Evolutionary conservation across 495 filamentous ascomycete genomes (phyloP), one percentile per base, ranked within the genome.

Genomic region (Umbilicaria muhlenbergii): DNA sequence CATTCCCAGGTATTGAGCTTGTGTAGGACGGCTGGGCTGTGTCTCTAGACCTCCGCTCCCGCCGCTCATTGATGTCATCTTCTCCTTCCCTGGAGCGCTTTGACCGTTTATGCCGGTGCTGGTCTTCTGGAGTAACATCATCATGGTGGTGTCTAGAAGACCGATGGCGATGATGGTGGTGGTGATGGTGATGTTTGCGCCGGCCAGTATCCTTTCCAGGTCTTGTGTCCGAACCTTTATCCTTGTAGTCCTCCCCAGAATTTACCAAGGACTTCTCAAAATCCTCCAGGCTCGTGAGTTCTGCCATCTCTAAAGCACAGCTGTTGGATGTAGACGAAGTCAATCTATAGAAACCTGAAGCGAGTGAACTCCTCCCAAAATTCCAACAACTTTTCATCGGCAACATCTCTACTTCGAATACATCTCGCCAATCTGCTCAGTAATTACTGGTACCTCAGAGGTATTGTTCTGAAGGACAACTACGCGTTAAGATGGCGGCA

Each of bases 91-190:
- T 54, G 12, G 65, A 63, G 39, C 64, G 68, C 32, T 68, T 65
- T 39, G 69, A 68, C 15, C 70, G 67, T 55, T 77, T 79, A 52
- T 73, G 69, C 41, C 69, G 59, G 48, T 71, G 72, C 17, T 62
- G 55, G 39, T 67, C 59, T 8, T 68, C 60, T 15, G 67, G 65
- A 15, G 59, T 57, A 34, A 63, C 52, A 10, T 56, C 55, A 12
- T 63, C 58, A 17, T 62, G 54, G 15, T 60, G 52, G 46, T 60
- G 53, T 32, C 60, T 48, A 6, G 67, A 65, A 1, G 69, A 71
- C 50, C 64, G 62, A 43, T 66, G 67, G 40, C 63, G 62, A 51
- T 68, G 57, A 34, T 63, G 58, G 42, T 61, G 59, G 45, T 59
- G 64, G 38, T 58, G 61, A 48, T 63, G 61, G 45, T 60, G 57